Percentiles rank a stretch among this genome's conserved stretches.
Conservation (phyloP, 495 filamentous ascomycete species). For the Xylaria longipes region DNA sequence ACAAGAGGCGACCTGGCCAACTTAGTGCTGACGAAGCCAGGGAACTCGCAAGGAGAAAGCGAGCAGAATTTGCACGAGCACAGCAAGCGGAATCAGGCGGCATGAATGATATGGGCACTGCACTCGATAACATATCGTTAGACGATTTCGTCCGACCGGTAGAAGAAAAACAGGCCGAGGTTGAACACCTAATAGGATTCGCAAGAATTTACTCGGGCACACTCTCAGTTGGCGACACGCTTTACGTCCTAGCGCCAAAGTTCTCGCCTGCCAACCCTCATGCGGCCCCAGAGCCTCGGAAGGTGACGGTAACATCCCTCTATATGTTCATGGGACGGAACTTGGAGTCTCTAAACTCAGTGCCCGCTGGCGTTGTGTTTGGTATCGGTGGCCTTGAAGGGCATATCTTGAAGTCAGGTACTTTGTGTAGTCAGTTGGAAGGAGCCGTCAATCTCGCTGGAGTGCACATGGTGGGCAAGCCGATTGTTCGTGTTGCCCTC, state of each 20-base stretch:
- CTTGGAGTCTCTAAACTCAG: constrained; percentile 80
- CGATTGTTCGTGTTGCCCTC: constrained; percentile 93
- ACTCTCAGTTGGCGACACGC: constrained; percentile 82
- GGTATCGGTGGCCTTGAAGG: constrained; percentile 94
- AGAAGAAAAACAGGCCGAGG: constrained; percentile 66
- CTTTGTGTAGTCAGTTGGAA: constrained; percentile 85
- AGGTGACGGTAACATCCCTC: constrained; percentile 83
- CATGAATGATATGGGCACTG: constrained; percentile 38
- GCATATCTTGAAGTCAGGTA: constrained; percentile 91
- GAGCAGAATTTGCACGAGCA: constrained; percentile 81
- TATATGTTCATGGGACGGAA: constrained; percentile 96
- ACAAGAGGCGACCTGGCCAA: constrained; percentile 72
- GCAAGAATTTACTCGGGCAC: constrained; percentile 92
- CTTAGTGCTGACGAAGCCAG: constrained; percentile 89
- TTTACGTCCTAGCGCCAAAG: constrained; percentile 92
- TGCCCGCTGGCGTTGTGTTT: constrained; percentile 94
- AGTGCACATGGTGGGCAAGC: constrained; percentile 74
- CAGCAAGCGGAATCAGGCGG: constrained; percentile 49
- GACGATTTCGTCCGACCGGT: constrained; percentile 57
- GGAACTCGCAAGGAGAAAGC: constrained; percentile 84
- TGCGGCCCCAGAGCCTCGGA: constrained; percentile 75
- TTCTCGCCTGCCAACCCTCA: constrained; percentile 84
- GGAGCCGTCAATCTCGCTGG: constrained; percentile 95
- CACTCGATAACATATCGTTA: constrained; percentile 50
- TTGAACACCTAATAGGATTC: constrained; percentile 92